Evolutionary conservation across 139 green algal species (phyloP), one percentile per base, ranked within the genome.

Genomic region (Coelastrella sp.): DNA sequence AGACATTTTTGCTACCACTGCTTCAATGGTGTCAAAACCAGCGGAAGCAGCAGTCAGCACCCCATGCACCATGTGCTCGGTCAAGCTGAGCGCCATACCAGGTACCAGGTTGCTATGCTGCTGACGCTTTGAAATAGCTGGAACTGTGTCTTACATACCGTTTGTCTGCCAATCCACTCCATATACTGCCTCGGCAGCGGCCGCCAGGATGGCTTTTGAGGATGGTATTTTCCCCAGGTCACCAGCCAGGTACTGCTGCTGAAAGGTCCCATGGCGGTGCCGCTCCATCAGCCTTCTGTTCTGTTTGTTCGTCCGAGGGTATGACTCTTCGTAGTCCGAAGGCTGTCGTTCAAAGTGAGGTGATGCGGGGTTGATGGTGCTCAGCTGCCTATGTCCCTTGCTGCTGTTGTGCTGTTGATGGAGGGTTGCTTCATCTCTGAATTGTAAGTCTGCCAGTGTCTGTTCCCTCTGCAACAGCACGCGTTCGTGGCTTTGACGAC

Each of bases 281-380:
- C n/a, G 73, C 34, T 71, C 50, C 75, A 71, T 82, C 43, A 69
- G 32, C 2, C 25, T 34, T 35, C 21, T 82, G 53, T 53, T 71
- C 75, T 82, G 75, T 23, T 82, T 82, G 27, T 82, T 82, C 2
- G 53, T 82, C 5, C 75, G 51, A 8, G 75, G 75, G 9, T 41
- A 41, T 1, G 21, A 0, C 17, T 40, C 34, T 21, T 25, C 69
- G 53, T 82, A 69, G 23, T 82, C 66, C 32, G 4, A 11, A 13
- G 25, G 9, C 34, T 48, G 13, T 30, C 43, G 64, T 9, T 25
- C 5, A 27, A 30, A 27, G 43, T 41, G 41, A n/a, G 63, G 17
- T 8, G 27, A 9, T 32, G 53, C 17, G 6, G 51, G n/a, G n/a
- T 19, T 38, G 40, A 19, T 71, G 72, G n/a, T 69, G 51, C 74